These are phyloP conservation scores for Aspergillus sclerotialis DNA, from an alignment of 2,329 filamentous ascomycete species.

Conservation along the genomic window DNA sequence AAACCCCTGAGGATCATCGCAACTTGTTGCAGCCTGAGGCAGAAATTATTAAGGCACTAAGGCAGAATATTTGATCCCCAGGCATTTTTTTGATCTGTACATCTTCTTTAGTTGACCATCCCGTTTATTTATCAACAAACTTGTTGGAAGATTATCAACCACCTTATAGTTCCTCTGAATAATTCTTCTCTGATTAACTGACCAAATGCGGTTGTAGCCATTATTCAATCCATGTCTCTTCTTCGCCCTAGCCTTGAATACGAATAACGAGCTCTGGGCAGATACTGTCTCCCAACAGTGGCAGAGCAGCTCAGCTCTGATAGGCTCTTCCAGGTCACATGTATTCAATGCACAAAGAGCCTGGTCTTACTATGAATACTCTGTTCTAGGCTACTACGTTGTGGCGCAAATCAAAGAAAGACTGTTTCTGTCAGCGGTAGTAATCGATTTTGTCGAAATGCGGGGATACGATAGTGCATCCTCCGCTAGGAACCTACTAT, in stretches of 20 bases:
- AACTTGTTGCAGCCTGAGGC: slow-evolving; percentile 1
- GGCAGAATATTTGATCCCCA: no score
- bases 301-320: neutral
- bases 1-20: neutral
- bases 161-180: no score
- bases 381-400: neutral
- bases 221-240: neutral
- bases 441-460: no score
- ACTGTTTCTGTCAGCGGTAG: neutral
- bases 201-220: no score
- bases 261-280: neutral
- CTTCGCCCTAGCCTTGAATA: neutral
- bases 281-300: neutral
- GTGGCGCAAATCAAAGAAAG: neutral
- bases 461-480: neutral
- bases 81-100: no score
- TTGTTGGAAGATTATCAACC: no score
- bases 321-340: neutral
- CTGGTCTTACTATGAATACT: neutral
- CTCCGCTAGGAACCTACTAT: neutral
- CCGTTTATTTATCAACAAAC: no score
- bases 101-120: no score
- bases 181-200: no score
- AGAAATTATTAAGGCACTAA: neutral
- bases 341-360: neutral